phyloP scores from a whole-genome alignment of 139 green algal species.

The Chlorella sp. region DNA sequence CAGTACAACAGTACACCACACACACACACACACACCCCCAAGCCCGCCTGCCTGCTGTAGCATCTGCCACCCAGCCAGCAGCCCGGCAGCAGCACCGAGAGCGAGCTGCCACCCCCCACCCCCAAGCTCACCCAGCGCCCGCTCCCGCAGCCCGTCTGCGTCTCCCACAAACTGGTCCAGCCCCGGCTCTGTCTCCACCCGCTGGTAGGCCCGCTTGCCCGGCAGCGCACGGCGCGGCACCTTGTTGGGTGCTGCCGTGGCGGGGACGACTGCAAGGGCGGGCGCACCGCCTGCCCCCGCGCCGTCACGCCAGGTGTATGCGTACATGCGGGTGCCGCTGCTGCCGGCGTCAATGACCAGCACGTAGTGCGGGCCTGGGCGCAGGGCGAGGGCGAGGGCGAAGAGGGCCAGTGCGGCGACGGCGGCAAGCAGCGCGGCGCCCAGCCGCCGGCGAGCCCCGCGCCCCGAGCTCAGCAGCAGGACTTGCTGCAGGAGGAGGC shows the following conservation, averaged over 20 bases:
- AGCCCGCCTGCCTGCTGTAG: too few species aligned
- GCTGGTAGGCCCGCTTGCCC: conserved; percentile 72
- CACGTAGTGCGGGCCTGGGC: conserved; percentile 31
- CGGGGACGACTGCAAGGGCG: conserved; percentile 18
- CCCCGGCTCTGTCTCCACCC: conserved; percentile 89
- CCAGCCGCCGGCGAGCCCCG: background rate
- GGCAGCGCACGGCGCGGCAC: conserved; percentile 42
- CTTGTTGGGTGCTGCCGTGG: conserved; percentile 9
- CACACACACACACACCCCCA: too few species aligned
- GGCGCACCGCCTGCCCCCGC: background rate
- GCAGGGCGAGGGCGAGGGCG: background rate
- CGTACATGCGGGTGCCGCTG: conserved; percentile 76
- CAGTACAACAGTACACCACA: too few species aligned
- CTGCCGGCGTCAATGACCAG: conserved; percentile 77
- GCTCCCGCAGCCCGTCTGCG: background rate
- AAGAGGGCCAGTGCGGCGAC: background rate
- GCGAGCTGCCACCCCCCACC: too few species aligned
- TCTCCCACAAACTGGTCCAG: conserved; percentile 71
- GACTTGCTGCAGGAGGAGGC: background rate
- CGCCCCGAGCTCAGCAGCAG: background rate
- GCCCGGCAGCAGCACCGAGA: too few species aligned
- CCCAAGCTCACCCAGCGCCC: conserved; percentile 17
- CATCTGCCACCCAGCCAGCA: too few species aligned
- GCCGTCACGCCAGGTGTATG: background rate
- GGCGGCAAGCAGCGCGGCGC: background rate